Evolutionary conservation across 2,329 filamentous ascomycete species (phyloP).

Genomic region (Aspergillus brunneoviolaceus): DNA sequence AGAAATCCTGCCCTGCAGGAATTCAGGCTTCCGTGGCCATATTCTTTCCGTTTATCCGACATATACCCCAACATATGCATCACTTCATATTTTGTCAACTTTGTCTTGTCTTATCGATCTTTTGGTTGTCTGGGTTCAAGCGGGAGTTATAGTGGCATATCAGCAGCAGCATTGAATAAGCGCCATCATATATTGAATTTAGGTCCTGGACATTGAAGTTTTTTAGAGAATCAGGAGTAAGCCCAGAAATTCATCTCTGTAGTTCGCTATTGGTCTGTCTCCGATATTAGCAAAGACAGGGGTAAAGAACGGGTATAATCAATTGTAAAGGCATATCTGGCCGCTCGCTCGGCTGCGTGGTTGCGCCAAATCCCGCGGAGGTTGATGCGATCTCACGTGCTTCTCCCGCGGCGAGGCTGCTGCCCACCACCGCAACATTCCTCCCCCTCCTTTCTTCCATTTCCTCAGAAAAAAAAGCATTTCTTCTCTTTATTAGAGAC

Average conservation of each 20-base stretch:
- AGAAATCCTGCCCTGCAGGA: neutral
- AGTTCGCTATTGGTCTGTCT: neutral
- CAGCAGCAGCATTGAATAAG: slow-evolving; percentile 8
- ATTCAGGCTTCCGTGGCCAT: neutral
- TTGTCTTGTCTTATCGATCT: neutral
- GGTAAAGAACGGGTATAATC: neutral
- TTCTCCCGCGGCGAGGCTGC: neutral
- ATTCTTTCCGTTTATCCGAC: neutral
- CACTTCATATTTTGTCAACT: neutral
- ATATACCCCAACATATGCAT: neutral
- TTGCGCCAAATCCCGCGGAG: slow-evolving; percentile 3
- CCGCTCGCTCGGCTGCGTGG: slow-evolving; percentile 11
- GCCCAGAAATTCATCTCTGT: neutral
- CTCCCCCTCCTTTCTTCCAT: neutral
- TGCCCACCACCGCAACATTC: neutral
- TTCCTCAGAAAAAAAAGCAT: slow-evolving; percentile 3
- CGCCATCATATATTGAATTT: neutral
- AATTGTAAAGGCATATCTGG: slow-evolving; percentile 33
- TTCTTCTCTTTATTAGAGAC: slow-evolving; percentile 4
- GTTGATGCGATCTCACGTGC: slow-evolving; percentile 19
- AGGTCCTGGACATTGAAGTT: neutral
- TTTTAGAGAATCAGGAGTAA: neutral
- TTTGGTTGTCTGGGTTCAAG: slow-evolving; percentile 2
- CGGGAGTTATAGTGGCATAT: slow-evolving; percentile 10
- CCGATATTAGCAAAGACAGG: neutral